A percentile compares a stretch with the other conserved stretches of the same genome.
Conservation (phyloP, 768 basidiomycete species). For the Gyrodon lividus region DNA sequence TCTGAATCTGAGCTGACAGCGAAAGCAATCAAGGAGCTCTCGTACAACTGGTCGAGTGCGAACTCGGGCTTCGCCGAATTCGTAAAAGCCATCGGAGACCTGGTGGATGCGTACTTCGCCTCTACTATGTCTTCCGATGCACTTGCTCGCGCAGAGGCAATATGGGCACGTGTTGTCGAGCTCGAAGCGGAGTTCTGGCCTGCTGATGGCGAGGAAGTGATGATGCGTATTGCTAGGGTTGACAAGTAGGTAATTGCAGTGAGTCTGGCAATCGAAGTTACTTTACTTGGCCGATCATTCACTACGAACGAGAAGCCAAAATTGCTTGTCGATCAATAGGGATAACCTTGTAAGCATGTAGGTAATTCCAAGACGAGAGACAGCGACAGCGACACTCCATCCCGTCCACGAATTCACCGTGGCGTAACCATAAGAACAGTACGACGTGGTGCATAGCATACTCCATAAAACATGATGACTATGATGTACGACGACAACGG, state of each 20-base stretch:
- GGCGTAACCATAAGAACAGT: constrained; percentile 5
- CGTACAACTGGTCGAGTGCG: constrained; percentile 56
- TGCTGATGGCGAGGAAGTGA: constrained; percentile 35
- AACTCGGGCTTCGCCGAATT: constrained; percentile 51
- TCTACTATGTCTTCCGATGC: constrained; percentile 32
- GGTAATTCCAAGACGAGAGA: neutral
- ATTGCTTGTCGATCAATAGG: too few species aligned
- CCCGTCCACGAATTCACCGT: constrained; percentile 1
- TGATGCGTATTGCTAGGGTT: neutral
- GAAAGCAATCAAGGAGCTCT: constrained; percentile 45
- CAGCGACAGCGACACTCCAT: neutral
- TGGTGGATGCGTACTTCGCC: constrained; percentile 42
- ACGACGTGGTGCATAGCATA: constrained; percentile 16
- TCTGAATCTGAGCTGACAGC: constrained; percentile 13
- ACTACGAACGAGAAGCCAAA: too few species aligned
- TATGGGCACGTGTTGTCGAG: constrained; percentile 60
- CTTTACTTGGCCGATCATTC: too few species aligned
- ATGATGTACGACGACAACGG: constrained; percentile 13
- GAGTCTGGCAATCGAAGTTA: too few species aligned
- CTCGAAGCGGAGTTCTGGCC: constrained; percentile 66
- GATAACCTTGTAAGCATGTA: too few species aligned
- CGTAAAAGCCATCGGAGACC: constrained; percentile 46
- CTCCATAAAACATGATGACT: constrained; percentile 18
- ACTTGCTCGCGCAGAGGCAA: constrained; percentile 41
- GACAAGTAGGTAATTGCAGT: too few species aligned